Evolutionary conservation across 2,329 filamentous ascomycete species (phyloP), one percentile per base, ranked within the genome.

Genomic region (Verticillium tricorpus): DNA sequence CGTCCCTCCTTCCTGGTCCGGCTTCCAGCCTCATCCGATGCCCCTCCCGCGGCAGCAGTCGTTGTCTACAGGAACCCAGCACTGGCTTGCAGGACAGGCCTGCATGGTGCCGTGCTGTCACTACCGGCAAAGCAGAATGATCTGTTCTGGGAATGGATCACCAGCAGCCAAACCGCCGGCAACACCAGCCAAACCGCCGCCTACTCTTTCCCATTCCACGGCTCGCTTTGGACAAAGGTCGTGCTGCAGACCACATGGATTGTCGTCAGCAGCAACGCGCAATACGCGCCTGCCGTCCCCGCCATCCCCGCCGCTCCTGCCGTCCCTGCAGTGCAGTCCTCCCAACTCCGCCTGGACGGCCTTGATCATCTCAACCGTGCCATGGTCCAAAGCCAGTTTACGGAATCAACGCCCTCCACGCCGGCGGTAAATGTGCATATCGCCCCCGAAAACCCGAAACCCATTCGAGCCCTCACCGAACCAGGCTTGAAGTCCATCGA

Each of bases 111-210:
- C 9, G 65, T 78, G 37, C 56, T 68, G 64, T 68, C 72, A 15
- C 69, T 70, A 15, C 63, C 69, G 56, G 69, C 71, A 65, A 19
- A 14, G 25, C 70, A 67, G 12, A 69, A 76, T 57, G 70, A 69
- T 12, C 68, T 67, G 3, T 78, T 79, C 57, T 78, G 77, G 77
- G 68, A 70, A 45, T 79, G 77, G 77, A 71, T 78, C 40, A 71
- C 66, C 7, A 70, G 63, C 59, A 65, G 65, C 19, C 61, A 60
- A 56, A 37, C 32, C n/a, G 28, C 28, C 28, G 28, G 28, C 28
- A 28, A 28, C 28, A 5, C 28, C 28, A 28, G 28, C 28, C 28
- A 28, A 28, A 57, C 34, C 17, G 22, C 35, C 50, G 66, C 72
- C 12, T 69, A 70, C 34, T 70, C 72, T 7, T 69, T 73, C 2